A percentile compares a stretch with the other conserved stretches of the same genome.
Conservation (phyloP, 1,284 basidiomycete species). For the Peniophora sp. region DNA sequence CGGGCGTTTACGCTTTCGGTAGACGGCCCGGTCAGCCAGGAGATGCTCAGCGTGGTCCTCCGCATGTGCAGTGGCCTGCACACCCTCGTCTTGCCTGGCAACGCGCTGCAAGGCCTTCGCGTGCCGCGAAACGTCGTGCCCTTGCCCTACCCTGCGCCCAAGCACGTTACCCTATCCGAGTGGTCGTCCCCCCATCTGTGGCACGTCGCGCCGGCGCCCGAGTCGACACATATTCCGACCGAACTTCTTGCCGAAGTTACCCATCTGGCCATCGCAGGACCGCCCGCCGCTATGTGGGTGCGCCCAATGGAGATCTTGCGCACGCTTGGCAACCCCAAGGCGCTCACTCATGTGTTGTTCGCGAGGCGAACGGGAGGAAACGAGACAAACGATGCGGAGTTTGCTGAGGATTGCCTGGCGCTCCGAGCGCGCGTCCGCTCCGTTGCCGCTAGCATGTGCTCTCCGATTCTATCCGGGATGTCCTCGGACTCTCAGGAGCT, state of each 20-base stretch:
- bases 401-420: conserved; percentile 23
- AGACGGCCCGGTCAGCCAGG: conserved; percentile 5
- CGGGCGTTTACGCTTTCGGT: conserved; percentile 26
- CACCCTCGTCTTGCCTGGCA: conserved; percentile 7
- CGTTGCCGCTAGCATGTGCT: conserved; percentile 27
- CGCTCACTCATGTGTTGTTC: conserved; percentile 33
- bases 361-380: conserved; percentile 32
- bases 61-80: conserved; percentile 2
- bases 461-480: neutral
- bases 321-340: conserved; percentile 23
- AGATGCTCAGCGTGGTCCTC: conserved; percentile 1
- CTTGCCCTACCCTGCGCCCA: conserved; percentile 3
- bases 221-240: neutral
- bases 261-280: conserved; percentile 28
- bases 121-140: conserved; percentile 3
- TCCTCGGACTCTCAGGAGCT: neutral
- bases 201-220: neutral
- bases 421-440: conserved; percentile 21
- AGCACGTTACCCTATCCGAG: conserved; percentile 10
- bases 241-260: conserved; percentile 15
- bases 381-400: conserved; percentile 32
- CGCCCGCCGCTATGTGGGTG: conserved; percentile 28
- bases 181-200: neutral
- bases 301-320: conserved; percentile 27
- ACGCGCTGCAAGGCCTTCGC: neutral